Percentiles rank a stretch among this genome's conserved stretches.
Conservation (phyloP, 768 basidiomycete species). For the Auricularia sp. region DNA sequence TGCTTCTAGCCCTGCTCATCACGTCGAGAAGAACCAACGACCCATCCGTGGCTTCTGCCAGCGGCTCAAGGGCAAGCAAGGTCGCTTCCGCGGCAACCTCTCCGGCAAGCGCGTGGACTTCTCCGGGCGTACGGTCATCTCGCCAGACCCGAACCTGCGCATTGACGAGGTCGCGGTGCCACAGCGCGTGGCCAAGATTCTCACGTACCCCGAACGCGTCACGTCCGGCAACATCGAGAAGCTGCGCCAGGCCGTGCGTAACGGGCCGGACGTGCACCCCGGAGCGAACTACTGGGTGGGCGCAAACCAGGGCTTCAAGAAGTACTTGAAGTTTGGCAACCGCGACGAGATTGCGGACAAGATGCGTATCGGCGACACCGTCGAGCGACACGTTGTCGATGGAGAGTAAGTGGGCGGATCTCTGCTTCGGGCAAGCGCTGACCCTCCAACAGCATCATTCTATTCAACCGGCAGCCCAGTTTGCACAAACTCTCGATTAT, state of each 20-base stretch:
- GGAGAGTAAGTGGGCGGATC: slow-evolving; percentile 49
- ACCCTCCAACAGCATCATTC: slow-evolving; percentile 45
- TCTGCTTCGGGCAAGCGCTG: background rate
- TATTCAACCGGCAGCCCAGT: slow-evolving; percentile 98
- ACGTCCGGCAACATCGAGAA: slow-evolving; percentile 80
- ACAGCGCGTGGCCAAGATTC: slow-evolving; percentile 84
- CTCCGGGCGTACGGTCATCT: slow-evolving; percentile 95
- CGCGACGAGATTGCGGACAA: slow-evolving; percentile 70
- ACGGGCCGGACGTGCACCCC: slow-evolving; percentile 85
- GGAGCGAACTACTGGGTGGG: slow-evolving; percentile 91
- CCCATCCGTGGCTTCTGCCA: slow-evolving; percentile 98
- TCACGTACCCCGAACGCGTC: slow-evolving; percentile 95
- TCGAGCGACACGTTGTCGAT: slow-evolving; percentile 90
- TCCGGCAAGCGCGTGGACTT: slow-evolving; percentile 99
- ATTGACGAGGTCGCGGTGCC: slow-evolving; percentile 98
- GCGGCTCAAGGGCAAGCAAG: slow-evolving; percentile 96
- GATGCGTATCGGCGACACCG: slow-evolving; percentile 78
- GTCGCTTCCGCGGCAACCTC: slow-evolving; percentile 95
- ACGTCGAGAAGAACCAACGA: slow-evolving; percentile 51
- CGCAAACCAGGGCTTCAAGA: slow-evolving; percentile 71
- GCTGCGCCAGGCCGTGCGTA: slow-evolving; percentile 68
- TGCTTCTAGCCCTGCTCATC: background rate
- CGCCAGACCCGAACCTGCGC: slow-evolving; percentile 95
- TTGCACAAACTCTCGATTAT: slow-evolving; percentile 99
- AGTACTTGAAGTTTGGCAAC: slow-evolving; percentile 83